Conservation (phyloP, 2,329 filamentous ascomycete genomes). For the Fusarium longipes region DNA sequence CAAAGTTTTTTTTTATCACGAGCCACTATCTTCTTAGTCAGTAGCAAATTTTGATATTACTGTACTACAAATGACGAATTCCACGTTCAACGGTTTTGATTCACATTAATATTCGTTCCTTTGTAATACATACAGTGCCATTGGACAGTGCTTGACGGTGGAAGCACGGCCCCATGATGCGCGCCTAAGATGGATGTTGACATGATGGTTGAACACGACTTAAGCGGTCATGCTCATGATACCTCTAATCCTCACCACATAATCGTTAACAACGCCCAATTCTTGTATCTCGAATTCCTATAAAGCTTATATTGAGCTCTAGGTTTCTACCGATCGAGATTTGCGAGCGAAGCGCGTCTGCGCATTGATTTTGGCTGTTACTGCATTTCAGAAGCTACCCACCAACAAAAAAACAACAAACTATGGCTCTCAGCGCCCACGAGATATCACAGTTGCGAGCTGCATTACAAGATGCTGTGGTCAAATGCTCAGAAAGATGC, state of each 20-base stretch:
- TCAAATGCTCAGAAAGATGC: slow-evolving; percentile 93
- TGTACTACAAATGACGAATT: slow-evolving; percentile 16
- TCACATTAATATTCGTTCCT: background rate
- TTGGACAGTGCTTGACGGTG: background rate
- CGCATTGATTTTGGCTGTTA: slow-evolving; percentile 1
- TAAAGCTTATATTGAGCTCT: background rate
- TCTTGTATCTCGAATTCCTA: background rate
- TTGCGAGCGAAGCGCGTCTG: slow-evolving; percentile 4
- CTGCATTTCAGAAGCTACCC: slow-evolving; percentile 27
- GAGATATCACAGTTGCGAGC: slow-evolving; percentile 74
- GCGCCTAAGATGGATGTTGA: slow-evolving; percentile 23
- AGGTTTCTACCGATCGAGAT: background rate
- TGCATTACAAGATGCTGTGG: slow-evolving; percentile 84
- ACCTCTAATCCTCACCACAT: slow-evolving; percentile 5
- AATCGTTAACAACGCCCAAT: background rate
- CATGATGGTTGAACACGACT: slow-evolving; percentile 27
- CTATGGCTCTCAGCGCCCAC: slow-evolving; percentile 66
- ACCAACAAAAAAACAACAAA: slow-evolving; percentile 32
- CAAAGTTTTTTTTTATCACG: background rate
- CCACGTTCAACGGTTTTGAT: slow-evolving; percentile 12
- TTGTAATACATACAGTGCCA: slow-evolving; percentile 13
- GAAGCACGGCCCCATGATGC: slow-evolving; percentile 4
- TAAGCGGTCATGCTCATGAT: slow-evolving; percentile 34
- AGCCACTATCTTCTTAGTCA: background rate
- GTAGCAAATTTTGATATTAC: background rate